Evolutionary conservation across 1,139 yeast species (phyloP).

Genomic region (Waltiozyma solani): DNA sequence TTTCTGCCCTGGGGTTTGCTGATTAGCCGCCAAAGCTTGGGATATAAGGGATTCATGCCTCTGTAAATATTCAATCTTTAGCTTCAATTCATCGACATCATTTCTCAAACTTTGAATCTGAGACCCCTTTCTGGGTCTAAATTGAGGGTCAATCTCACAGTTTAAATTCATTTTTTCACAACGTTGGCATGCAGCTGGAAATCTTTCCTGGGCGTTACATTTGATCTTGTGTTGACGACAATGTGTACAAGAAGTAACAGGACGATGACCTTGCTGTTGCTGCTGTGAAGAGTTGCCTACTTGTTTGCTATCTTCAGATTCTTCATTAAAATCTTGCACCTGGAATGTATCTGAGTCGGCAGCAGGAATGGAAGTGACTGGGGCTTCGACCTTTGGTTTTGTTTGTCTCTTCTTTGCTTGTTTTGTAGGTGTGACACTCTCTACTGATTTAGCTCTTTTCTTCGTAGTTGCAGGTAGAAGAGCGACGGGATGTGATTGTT

Average conservation of each 20-base stretch:
- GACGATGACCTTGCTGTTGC: slow-evolving; percentile 49
- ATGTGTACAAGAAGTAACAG: slow-evolving; percentile 88
- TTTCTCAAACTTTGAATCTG: slow-evolving; percentile 77
- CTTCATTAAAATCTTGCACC: neutral
- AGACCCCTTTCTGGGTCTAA: slow-evolving; percentile 85
- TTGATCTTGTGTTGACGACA: slow-evolving; percentile 93
- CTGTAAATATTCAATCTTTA: slow-evolving; percentile 67
- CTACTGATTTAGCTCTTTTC: slow-evolving; percentile 3
- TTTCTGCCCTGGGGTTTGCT: neutral
- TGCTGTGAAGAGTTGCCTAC: slow-evolving; percentile 3
- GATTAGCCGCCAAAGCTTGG: slow-evolving; percentile 52
- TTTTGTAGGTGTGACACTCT: slow-evolving; percentile 11
- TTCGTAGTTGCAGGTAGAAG: neutral
- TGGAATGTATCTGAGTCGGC: neutral
- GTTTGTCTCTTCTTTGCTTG: slow-evolving; percentile 7
- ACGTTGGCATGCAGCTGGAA: slow-evolving; percentile 74
- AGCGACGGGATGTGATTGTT: neutral
- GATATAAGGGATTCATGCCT: slow-evolving; percentile 61
- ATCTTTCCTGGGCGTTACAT: slow-evolving; percentile 82
- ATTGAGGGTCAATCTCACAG: slow-evolving; percentile 88
- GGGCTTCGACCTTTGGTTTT: neutral
- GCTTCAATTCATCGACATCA: slow-evolving; percentile 73
- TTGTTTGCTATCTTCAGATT: slow-evolving; percentile 1
- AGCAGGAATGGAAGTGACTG: slow-evolving; percentile 7
- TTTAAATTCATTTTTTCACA: slow-evolving; percentile 71